Evolutionary conservation across 2,329 filamentous ascomycete genomes (phyloP).

Genomic region (Aspergillus niger): DNA sequence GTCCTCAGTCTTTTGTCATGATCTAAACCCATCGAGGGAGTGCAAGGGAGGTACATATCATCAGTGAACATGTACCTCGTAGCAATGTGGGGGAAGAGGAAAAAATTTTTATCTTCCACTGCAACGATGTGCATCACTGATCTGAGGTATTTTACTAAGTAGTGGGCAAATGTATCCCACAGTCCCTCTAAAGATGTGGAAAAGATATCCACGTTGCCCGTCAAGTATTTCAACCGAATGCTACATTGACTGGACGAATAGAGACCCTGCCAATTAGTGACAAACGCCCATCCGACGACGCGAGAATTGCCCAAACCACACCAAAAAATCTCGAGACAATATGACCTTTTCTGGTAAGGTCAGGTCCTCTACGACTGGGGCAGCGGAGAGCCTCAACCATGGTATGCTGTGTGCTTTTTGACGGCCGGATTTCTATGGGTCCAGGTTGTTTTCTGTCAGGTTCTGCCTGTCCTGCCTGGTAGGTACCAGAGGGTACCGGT

Average conservation of each 20-base stretch:
- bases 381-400: constrained; percentile 35
- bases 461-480: neutral
- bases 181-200: neutral
- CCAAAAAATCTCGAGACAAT: constrained; percentile 21
- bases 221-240: neutral
- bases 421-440: constrained; percentile 9
- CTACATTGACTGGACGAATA: constrained; percentile 11
- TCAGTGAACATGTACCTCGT: too few species aligned
- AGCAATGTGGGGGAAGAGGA: neutral
- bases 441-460: constrained; percentile 4
- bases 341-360: constrained; percentile 28
- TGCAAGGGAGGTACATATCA: neutral
- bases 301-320: constrained; percentile 16
- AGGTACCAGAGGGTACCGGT: neutral
- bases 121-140: neutral
- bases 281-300: constrained; percentile 20
- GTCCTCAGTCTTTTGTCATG: neutral
- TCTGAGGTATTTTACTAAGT: neutral
- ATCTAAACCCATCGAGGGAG: neutral
- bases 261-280: constrained; percentile 7
- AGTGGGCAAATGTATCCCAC: neutral
- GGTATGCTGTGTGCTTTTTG: constrained; percentile 22
- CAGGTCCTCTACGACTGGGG: constrained; percentile 18
- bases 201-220: constrained; percentile 4
- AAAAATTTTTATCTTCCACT: neutral